Conservation (phyloP, 2,329 filamentous ascomycete genomes). For the Blastomyces parvus region DNA sequence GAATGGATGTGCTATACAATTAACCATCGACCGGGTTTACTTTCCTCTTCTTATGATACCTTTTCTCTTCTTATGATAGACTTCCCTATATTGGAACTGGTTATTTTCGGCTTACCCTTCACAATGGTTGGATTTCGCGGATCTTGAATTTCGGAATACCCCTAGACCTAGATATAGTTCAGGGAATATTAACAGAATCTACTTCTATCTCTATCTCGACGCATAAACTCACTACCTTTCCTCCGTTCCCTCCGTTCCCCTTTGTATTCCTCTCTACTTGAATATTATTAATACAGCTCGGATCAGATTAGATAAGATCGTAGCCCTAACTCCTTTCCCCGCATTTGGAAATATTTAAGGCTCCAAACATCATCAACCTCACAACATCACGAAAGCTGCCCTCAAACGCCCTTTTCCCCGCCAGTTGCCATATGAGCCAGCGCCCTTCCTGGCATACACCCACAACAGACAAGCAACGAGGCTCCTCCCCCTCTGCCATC, state of each 20-base stretch:
- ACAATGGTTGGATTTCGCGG: not conserved
- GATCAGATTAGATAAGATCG: constrained; percentile 7
- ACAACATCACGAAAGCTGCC: no score
- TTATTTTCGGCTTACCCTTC: not conserved
- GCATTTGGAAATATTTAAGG: not conserved
- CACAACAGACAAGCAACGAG: not conserved
- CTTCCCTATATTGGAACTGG: not conserved
- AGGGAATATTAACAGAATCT: no score
- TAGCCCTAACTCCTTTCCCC: not conserved
- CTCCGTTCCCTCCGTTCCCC: no score
- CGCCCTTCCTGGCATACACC: not conserved
- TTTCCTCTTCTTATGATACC: not conserved
- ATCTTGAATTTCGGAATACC: not conserved
- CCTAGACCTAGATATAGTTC: not conserved
- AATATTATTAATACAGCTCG: no score
- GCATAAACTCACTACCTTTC: no score
- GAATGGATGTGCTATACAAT: not conserved
- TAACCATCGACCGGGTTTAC: not conserved
- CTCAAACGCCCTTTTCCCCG: not conserved
- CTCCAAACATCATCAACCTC: not conserved
- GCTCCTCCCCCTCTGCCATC: no score
- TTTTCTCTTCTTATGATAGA: no score
- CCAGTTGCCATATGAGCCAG: not conserved
- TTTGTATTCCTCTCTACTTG: no score
- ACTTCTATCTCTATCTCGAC: no score